Base-by-base conservation (phyloP, 495 filamentous ascomycete species). In the Cryomyces antarcticus region DNA sequence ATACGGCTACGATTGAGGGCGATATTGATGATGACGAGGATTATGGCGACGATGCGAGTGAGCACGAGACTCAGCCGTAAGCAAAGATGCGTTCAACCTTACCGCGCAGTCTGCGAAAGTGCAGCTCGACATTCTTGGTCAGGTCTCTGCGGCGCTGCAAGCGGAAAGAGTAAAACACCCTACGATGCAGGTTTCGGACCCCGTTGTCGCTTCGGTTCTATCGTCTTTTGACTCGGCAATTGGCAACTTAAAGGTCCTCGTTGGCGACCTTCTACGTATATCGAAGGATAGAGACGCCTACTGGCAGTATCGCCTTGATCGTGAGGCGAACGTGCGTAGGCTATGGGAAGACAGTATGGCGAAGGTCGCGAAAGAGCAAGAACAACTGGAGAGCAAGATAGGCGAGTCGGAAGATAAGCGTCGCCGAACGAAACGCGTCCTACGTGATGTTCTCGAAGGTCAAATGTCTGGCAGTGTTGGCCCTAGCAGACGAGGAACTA, bases 331-430 rank as follows among this genome's bases (percentile, higher is more conserved):
- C 54, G 74, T 95, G 53, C 75, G 89, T 28, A 75, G 80, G 37
- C 77, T 97, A 71, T 97, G 92, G 89, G 89, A 97, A 63, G 92
- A 96, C 48, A 96, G 85, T 61, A 96, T 97, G 89, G 82, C 86
- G 5, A 74, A 79, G 41, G 77, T 97, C 24, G 89, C 86, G 29
- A 73, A 77, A 44, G 89, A 97, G 55, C 89, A 97, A 48, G 92
- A 96, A 60, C 74, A 80, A 28, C 68, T 97, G 0, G 81, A 96
- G 54, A 79, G 70, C 17, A 77, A 76, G 47, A 82, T 94, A 51
- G 83, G 82, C 39, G 86, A 93, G 54, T 81, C 87, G 4, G 86
- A 96, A 54, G 73, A 77, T 49, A 95, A 92, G 67, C 70, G 87
- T 28, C 87, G 78, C 55, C 72, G 77, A 41, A 89, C 89, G 0